Conservation (phyloP, 2,329 filamentous ascomycete genomes). For the Claviceps cyperi region DNA sequence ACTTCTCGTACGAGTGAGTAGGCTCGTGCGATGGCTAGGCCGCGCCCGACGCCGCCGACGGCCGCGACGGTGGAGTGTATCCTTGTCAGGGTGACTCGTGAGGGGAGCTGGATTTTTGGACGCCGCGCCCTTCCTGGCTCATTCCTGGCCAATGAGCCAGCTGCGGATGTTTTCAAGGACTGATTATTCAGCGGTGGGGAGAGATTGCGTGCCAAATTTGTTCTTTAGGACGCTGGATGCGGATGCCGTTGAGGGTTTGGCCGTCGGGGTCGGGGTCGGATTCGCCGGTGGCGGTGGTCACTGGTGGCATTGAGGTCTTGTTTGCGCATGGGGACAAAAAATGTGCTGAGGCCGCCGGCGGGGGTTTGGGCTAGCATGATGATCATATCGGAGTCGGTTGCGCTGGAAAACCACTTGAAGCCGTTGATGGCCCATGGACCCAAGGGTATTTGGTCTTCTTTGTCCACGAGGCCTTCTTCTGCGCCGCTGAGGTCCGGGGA, state of each 20-base stretch:
- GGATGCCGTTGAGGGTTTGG: conserved; percentile 48
- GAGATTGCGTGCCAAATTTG: conserved; percentile 54
- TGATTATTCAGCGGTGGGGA: conserved; percentile 62
- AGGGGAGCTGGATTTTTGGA: conserved; percentile 52
- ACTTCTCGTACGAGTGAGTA: conserved; percentile 44
- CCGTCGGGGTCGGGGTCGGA: conserved; percentile 12
- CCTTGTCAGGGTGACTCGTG: conserved; percentile 51
- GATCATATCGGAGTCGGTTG: conserved; percentile 29
- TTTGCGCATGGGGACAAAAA: conserved; percentile 48
- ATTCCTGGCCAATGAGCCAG: conserved; percentile 52
- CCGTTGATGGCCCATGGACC: conserved; percentile 47
- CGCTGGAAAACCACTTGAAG: conserved; percentile 43
- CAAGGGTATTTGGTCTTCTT: conserved; percentile 18
- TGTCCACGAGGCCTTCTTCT: conserved; percentile 8
- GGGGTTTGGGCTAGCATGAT: conserved; percentile 46
- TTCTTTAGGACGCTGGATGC: conserved; percentile 56
- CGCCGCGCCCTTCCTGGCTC: conserved; percentile 49
- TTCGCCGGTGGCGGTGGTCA: conserved; percentile 14
- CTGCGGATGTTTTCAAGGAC: conserved; percentile 48
- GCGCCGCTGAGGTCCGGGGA: conserved; percentile 8
- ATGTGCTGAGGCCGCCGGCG: conserved; percentile 38
- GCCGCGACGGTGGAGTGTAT: conserved; percentile 41
- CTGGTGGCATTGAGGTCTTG: conserved; percentile 19
- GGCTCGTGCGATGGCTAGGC: conserved; percentile 40
- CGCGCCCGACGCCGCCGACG: conserved; percentile 38